Percentiles rank a stretch among this genome's conserved stretches.
These are phyloP conservation scores for Alternaria viburni DNA, from an alignment of 2,329 filamentous ascomycete species.

Conservation along the genomic window DNA sequence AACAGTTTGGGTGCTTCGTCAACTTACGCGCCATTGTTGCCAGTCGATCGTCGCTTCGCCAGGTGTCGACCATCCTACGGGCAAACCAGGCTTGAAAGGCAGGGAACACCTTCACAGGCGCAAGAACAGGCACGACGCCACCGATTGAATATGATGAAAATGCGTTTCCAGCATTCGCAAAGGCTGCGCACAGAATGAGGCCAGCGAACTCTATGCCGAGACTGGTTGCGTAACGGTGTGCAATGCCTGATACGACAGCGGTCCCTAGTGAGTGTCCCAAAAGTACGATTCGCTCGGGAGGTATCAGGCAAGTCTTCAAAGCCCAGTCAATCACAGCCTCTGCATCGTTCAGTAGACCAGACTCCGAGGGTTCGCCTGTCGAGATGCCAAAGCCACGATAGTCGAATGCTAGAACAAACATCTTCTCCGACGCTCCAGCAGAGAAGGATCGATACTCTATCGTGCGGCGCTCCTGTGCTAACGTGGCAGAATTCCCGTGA, in stretches of 20 bases:
- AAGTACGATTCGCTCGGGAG: slow-evolving; percentile 76
- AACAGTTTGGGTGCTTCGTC: neutral
- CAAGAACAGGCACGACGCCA: slow-evolving; percentile 77
- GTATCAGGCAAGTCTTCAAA: slow-evolving; percentile 68
- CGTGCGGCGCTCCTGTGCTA: slow-evolving; percentile 79
- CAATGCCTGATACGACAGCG: slow-evolving; percentile 77
- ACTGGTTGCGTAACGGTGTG: slow-evolving; percentile 68
- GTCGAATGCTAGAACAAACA: slow-evolving; percentile 80
- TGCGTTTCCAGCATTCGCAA: slow-evolving; percentile 75
- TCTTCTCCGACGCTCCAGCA: slow-evolving; percentile 61
- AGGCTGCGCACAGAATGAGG: slow-evolving; percentile 78
- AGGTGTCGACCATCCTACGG: slow-evolving; percentile 74
- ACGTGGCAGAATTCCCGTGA: slow-evolving; percentile 70
- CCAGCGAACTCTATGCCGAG: slow-evolving; percentile 73
- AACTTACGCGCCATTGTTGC: slow-evolving; percentile 57
- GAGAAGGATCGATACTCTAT: slow-evolving; percentile 79
- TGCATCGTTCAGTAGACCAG: slow-evolving; percentile 80
- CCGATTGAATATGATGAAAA: slow-evolving; percentile 78
- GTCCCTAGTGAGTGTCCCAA: slow-evolving; percentile 90
- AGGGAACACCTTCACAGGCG: slow-evolving; percentile 73
- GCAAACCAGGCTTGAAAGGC: slow-evolving; percentile 68
- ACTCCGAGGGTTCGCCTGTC: slow-evolving; percentile 77
- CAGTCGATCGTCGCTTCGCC: slow-evolving; percentile 75
- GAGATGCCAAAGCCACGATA: slow-evolving; percentile 89
- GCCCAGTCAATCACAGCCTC: slow-evolving; percentile 77